Evolutionary conservation across 441 rosid species (phyloP), one percentile per base, ranked within the genome.

Genomic region (Gossypium aridum): DNA sequence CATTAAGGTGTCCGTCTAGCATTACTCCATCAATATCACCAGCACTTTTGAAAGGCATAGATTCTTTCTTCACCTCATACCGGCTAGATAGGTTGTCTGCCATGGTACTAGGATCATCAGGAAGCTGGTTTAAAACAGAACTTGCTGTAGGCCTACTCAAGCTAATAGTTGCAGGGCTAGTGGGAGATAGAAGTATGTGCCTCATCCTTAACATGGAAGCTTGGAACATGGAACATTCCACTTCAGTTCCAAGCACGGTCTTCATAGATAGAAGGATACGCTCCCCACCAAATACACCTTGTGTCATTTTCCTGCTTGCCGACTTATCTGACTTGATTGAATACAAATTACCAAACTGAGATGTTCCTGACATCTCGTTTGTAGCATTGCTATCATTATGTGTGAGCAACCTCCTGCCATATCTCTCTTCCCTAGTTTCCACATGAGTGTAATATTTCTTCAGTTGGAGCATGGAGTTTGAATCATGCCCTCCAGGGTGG

Each of bases 151-250:
- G 84, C 89, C 93, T 87, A 78, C 90, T 82, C 79, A 87, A 78
- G 78, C 89, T 83, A 82, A 76, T 72, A 78, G 92, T 86, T 28
- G 80, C 79, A 43, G 76, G 73, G 75, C 74, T 83, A 81, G 78
- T 81, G 49, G 92, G 87, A 78, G 93, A 87, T 62, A 85, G 74
- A 64, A 85, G 85, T 57, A 80, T 77, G 85, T 97, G 97, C 25
- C 99, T 93, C 83, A 87, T 79, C 87, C 91, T 94, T 82, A 96
- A 91, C 97, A 97, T 90, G 71, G 87, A 91, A 80, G 98, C 97
- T 84, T 93, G 99, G 82, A 94, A 91, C 91, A 90, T 80, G 59
- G 90, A 79, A 78, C 97, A 89, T 83, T 96, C 98, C 56, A 97
- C 85, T 74, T 94, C 96, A 47, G 97, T 90, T 64, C 97, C 99